A percentile compares a stretch with the other conserved stretches of the same genome.
phyloP scores from a whole-genome alignment of 2,329 filamentous ascomycete genomes.

The Aspergillus pseudotamarii region DNA sequence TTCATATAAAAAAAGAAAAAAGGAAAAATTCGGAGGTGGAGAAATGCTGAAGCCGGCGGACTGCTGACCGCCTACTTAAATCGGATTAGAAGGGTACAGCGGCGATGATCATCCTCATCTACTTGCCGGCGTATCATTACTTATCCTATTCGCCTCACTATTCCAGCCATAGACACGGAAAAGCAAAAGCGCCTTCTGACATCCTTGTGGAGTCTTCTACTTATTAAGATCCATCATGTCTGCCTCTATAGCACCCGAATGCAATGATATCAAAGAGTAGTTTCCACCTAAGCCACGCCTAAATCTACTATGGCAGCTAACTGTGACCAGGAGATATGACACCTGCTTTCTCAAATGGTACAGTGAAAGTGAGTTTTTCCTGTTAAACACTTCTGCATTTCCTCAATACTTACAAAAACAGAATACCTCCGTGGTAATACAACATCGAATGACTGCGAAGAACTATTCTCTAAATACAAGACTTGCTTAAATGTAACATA shows the following conservation, averaged over 20 bases:
- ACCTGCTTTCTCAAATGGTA: constrained; percentile 99
- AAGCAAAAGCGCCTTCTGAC: not conserved
- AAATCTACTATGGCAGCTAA: constrained; percentile 21
- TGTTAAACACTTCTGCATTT: not conserved
- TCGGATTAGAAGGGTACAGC: constrained; percentile 5
- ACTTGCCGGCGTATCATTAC: not conserved
- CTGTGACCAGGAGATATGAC: constrained; percentile 76
- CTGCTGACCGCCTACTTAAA: constrained; percentile 22
- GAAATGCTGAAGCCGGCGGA: constrained; percentile 16
- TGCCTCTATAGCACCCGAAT: constrained; percentile 89
- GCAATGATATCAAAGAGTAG: constrained; percentile 94
- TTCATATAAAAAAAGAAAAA: constrained; percentile 15
- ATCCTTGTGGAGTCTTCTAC: not conserved
- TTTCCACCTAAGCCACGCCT: constrained; percentile 32
- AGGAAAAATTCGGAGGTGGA: constrained; percentile 21
- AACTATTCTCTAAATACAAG: constrained; percentile 85
- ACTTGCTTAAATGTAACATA: constrained; percentile 74
- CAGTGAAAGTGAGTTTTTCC: constrained; percentile 74
- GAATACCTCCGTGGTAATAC: constrained; percentile 89
- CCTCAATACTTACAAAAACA: constrained; percentile 39
- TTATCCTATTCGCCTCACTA: constrained; percentile 2
- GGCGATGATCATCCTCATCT: constrained; percentile 17
- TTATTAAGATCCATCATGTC: constrained; percentile 66
- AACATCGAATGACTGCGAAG: constrained; percentile 81
- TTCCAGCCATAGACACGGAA: constrained; percentile 1